phyloP scores from a whole-genome alignment of 2,329 filamentous ascomycete species.

The Epichloe brachyelytri region DNA sequence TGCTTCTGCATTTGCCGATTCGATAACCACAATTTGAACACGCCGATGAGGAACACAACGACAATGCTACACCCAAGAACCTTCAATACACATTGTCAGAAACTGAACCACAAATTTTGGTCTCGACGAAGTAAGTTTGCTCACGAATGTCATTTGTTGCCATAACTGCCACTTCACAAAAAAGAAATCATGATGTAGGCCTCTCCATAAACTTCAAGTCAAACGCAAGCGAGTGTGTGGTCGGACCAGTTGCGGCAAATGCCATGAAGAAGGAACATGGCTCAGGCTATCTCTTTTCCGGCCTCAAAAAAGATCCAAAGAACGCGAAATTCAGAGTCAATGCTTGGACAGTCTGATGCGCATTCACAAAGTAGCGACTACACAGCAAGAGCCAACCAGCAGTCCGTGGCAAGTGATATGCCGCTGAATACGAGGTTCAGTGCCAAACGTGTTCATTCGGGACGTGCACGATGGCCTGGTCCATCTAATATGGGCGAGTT shows the following conservation, averaged over 20 bases:
- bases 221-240: neutral
- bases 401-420: conserved; percentile 2
- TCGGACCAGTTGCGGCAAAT: neutral
- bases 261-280: conserved; percentile 1
- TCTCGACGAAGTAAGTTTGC: conserved; percentile 20
- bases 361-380: neutral
- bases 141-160: conserved; percentile 84
- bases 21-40: conserved; percentile 52
- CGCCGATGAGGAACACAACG: conserved; percentile 54
- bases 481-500: neutral
- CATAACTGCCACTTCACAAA: conserved; percentile 65
- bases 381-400: conserved; percentile 7
- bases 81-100: conserved; percentile 27
- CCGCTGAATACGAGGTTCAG: neutral
- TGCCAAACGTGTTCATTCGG: neutral
- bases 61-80: conserved; percentile 60
- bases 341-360: neutral
- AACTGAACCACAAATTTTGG: no score
- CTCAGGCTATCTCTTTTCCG: neutral
- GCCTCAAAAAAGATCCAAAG: neutral
- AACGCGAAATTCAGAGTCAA: neutral
- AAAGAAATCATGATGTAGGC: conserved; percentile 30
- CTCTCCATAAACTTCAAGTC: neutral
- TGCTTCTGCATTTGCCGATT: conserved; percentile 43
- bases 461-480: neutral